Evolutionary conservation across 2,329 filamentous ascomycete species (phyloP).

Genomic region (Aspergillus spinulosporus): DNA sequence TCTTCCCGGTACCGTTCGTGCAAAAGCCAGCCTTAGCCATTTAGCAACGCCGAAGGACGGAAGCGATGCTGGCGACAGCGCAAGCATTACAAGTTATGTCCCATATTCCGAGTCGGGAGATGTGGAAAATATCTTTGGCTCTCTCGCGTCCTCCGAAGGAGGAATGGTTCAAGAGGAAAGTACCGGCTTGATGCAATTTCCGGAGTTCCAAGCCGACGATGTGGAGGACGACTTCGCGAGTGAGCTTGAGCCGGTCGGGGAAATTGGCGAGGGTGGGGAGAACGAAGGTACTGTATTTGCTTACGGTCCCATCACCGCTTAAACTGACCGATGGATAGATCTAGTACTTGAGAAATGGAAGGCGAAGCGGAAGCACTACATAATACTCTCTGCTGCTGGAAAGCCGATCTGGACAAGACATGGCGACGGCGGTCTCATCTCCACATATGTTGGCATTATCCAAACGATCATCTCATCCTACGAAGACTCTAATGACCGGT

Average conservation of each 20-base stretch:
- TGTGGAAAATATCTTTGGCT: conserved; percentile 76
- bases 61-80: conserved; percentile 53
- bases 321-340: conserved; percentile 25
- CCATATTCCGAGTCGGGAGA: conserved; percentile 64
- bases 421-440: conserved; percentile 84
- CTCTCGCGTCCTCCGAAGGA: conserved; percentile 56
- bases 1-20: conserved; percentile 31
- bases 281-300: conserved; percentile 55
- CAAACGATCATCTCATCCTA: conserved; percentile 99
- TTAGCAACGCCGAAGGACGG: conserved; percentile 46
- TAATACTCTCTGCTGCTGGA: conserved; percentile 92
- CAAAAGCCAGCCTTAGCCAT: conserved; percentile 42
- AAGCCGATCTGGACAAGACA: conserved; percentile 98
- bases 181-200: conserved; percentile 34
- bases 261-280: conserved; percentile 53
- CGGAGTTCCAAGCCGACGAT: conserved; percentile 47
- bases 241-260: conserved; percentile 74
- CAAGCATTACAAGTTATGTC: conserved; percentile 52
- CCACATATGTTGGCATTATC: conserved; percentile 89
- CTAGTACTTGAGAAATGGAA: conserved; percentile 73
- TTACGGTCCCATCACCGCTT: not conserved
- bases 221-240: conserved; percentile 66
- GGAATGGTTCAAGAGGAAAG: conserved; percentile 41
- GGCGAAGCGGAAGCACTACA: conserved; percentile 91
- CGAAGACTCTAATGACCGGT: conserved; percentile 72